Evolutionary conservation across 192 early-diverging fungal genomes (phyloP), one percentile per base, ranked within the genome.

Genomic region (Entomortierella chlamydospora): DNA sequence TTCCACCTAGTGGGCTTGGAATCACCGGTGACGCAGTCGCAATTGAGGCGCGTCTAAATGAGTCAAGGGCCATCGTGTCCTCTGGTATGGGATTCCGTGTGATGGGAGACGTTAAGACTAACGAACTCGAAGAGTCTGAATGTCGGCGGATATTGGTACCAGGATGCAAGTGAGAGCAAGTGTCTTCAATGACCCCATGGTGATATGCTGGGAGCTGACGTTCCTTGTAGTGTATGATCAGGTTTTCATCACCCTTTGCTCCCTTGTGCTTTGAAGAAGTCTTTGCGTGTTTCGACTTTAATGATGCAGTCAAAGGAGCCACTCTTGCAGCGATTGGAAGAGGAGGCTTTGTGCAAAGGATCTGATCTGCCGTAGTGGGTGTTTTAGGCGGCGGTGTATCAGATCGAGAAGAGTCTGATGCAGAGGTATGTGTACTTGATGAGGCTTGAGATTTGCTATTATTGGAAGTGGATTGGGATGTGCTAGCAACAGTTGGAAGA

Each of bases 21-120:
- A 79, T 25, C 11, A 70, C 50, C 2, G 76, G 76, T 12, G 68
- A 65, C n/a, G 76, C 49, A 23, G 67, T 79, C 4, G 72, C 72
- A 7, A 74, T 74, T 1, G 76, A 78, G 37, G 67, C 74, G 6
- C 74, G 66, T 22, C 74, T 49, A 25, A 64, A 25, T 15, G 51
- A 67, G 31, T 62, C 61, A 23, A 59, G 47, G n/a, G 49, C 59
- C 22, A 67, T 1, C 0, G 72, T 65, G 22, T 74, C 57, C 26
- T 74, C 64, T 4, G 72, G 64, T 23, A 55, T 8, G 3, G 72
- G 58, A 37, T n/a, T 52, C 5, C 45, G 10, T 22, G 49, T 23
- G 47, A 37, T 33, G 1, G 54, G 23, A 4, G 53, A 53, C 18
- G 60, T 57, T 1, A 42, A 37, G 4, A 29, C 25, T 29, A 51